Base-by-base conservation (phyloP, 257 asterid species). In the Solanum ahanhuiri region DNA sequence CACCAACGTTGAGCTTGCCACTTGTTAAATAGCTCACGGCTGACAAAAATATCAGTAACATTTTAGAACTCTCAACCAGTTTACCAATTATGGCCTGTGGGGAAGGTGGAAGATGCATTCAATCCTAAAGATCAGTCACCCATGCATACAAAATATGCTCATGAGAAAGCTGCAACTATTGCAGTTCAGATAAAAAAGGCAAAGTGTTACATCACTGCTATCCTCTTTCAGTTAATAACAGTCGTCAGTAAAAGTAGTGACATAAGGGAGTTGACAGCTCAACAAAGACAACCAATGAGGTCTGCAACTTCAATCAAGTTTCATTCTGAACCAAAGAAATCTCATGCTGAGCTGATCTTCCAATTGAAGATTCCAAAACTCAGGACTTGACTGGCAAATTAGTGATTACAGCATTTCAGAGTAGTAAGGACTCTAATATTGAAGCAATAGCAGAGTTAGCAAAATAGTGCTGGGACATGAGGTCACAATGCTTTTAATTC, bases 1-100 rank as follows among this genome's bases (percentile, higher is more conserved):
- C 99, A 96, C 99, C 99, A 96, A 70, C 88, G 85, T 87, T 96
- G 99, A 86, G 98, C 99, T 90, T 93, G 95, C 96, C 97, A 93
- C 90, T 95, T 96, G 90, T 92, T 93, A 89, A 95, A 96, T 88
- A 95, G 88, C 70, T 96, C 99, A 85, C 98, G 99, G 87, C 99
- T 96, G 92, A 84, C 86, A 83, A 82, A 89, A 86, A 81, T 23
- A 79, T 79, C 28, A 79, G 43, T 45, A 39, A 85, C 72, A 83
- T 79, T 51, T 89, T 76, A 89, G 86, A 90, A 86, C 37, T 33
- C 41, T 14, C 35, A 41, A 39, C 84, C 82, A 89, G 67, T 58
- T 28, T 79, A 45, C 67, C 28, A 45, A 79, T 63, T 15, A 28
- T 79, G 67, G 34, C 28, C 41, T 22, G 83, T 22, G 83, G 83